Percentiles rank a stretch among this genome's conserved stretches.
phyloP scores from a whole-genome alignment of 2,329 filamentous ascomycete species.

The Cladobotryum protrusum region DNA sequence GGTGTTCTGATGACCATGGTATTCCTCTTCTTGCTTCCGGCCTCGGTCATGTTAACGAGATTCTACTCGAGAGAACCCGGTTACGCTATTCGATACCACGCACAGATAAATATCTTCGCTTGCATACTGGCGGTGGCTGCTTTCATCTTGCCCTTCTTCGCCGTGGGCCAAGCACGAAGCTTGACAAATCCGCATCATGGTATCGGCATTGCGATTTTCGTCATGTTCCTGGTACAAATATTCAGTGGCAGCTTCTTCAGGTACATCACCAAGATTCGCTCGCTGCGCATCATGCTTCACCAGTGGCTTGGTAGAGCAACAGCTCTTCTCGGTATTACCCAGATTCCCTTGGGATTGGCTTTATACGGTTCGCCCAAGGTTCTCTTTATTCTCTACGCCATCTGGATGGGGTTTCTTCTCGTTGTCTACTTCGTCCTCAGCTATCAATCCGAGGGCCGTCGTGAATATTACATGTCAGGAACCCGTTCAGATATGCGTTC shows the following conservation, averaged over 20 bases:
- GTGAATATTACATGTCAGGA: constrained; percentile 50
- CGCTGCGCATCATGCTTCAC: constrained; percentile 61
- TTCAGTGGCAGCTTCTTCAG: constrained; percentile 61
- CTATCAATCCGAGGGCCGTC: constrained; percentile 55
- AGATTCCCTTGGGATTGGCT: constrained; percentile 83
- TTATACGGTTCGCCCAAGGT: constrained; percentile 84
- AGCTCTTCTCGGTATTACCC: constrained; percentile 74
- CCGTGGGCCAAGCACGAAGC: constrained; percentile 65
- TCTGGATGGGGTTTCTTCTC: constrained; percentile 70
- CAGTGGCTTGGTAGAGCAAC: constrained; percentile 79
- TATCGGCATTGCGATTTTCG: constrained; percentile 74
- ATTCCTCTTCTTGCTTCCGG: constrained; percentile 67
- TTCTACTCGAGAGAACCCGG: constrained; percentile 61
- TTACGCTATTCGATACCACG: constrained; percentile 61
- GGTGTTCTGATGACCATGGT: constrained; percentile 65
- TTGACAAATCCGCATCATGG: constrained; percentile 80
- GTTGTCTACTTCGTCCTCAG: constrained; percentile 74
- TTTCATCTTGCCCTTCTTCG: constrained; percentile 70
- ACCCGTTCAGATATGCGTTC: background rate
- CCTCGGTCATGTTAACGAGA: constrained; percentile 65
- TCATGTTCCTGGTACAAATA: constrained; percentile 64
- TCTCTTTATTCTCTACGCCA: constrained; percentile 77
- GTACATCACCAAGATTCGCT: constrained; percentile 43
- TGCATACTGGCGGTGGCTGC: constrained; percentile 63
- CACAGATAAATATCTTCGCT: constrained; percentile 66